Evolutionary conservation across 148 eudicot species (phyloP), one percentile per base, ranked within the genome.

Genomic region (Heliosperma pusillum): DNA sequence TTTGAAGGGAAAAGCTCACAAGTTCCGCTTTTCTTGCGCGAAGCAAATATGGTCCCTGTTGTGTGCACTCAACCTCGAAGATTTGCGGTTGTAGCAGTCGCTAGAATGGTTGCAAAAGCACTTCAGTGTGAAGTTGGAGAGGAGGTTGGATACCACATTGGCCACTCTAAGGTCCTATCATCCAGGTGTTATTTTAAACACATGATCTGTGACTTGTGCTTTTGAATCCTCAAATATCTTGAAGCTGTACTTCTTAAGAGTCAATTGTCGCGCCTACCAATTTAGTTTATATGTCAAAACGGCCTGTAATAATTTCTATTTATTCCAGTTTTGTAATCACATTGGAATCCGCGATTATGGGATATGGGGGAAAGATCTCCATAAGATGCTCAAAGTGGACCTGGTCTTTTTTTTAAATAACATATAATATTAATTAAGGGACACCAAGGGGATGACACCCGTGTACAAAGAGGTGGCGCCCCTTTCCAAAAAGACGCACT

Each of bases 91-190:
- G 98, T 94, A 36, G 97, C 97, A 63, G 97, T 94, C 72, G 98
- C 98, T 59, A 90, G 86, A 78, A 91, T 90, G 97, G 98, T 94
- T 72, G 97, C 98, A n/a, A 84, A 80, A 77, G 78, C 87, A 79
- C 88, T 93, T 53, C 85, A 88, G 67, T 88, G 98, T 81, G 93
- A 88, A 83, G 86, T 90, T 13, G 98, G 98, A 45, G 92, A 77
- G 30, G 98, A 94, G 78, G 93, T 94, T 78, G 98, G 97, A 71
- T 94, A 91, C 83, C 98, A 94, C 82, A 94, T 94, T 80, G 98
- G 98, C 69, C 98, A 90, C 75, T 91, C 96, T 64, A 87, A 78
- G 87, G 89, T 90, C 59, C 25, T 83, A 57, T 94, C 98, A 52
- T 67, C 83, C 72, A 91, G 95, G 98, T 93, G 80, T 72, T 29